phyloP scores from a whole-genome alignment of 108 stramenopile genomes.

The Fragilariopsis cylindrus region DNA sequence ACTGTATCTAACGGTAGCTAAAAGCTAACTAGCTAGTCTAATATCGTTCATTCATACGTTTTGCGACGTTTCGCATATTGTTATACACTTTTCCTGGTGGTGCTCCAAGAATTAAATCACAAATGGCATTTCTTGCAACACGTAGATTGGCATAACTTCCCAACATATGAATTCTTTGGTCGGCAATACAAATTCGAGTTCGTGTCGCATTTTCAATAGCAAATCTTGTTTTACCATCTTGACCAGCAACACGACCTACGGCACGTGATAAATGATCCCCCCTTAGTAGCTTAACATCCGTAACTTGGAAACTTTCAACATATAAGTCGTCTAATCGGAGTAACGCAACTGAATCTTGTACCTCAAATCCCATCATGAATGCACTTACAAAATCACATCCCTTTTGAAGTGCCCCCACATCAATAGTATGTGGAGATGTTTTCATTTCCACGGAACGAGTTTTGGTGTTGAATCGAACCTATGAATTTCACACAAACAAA shows the following conservation, averaged over 20 bases:
- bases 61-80: conserved; percentile 98
- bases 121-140: conserved; percentile 98
- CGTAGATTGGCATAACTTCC: conserved; percentile 95
- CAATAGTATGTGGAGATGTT: conserved; percentile 89
- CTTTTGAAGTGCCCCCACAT: conserved; percentile 91
- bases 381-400: conserved; percentile 97
- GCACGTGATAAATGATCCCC: conserved; percentile 98
- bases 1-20: too few relatives aligned
- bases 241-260: conserved; percentile 97
- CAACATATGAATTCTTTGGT: conserved; percentile 94
- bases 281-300: conserved; percentile 93
- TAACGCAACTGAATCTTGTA: conserved; percentile 97
- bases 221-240: conserved; percentile 97
- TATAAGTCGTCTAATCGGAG: conserved; percentile 98
- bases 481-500: background rate
- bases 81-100: conserved; percentile 99
- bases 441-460: conserved; percentile 97
- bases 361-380: conserved; percentile 99
- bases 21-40: conserved; percentile 18
- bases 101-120: conserved; percentile 97
- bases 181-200: conserved; percentile 96
- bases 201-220: conserved; percentile 99
- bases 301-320: conserved; percentile 97
- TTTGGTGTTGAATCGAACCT: conserved; percentile 97
- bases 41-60: conserved; percentile 96